Conservation (phyloP, 2,329 filamentous ascomycete species). For the Coniochaeta sp. region DNA sequence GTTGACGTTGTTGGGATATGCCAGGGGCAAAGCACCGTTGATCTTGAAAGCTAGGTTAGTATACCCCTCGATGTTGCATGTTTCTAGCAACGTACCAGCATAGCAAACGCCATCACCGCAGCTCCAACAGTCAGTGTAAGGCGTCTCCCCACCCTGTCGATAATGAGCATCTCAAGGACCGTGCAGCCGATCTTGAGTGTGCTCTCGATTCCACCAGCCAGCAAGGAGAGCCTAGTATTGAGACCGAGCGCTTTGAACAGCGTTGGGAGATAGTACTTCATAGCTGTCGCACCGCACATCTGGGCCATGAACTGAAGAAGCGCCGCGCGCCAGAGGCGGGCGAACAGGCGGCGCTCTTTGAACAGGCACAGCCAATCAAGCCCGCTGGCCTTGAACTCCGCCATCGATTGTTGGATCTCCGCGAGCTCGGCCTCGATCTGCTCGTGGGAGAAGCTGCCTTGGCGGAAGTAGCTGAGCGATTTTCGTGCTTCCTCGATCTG, state of each 20-base stretch:
- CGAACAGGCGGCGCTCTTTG: conserved; percentile 37
- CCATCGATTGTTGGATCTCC: conserved; percentile 37
- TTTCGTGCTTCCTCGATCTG: conserved; percentile 32
- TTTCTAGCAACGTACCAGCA: conserved; percentile 35
- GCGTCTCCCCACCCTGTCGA: conserved; percentile 44
- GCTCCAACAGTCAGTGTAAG: conserved; percentile 41
- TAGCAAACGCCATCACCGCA: conserved; percentile 43
- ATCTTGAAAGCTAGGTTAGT: conserved; percentile 27
- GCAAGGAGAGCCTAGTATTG: conserved; percentile 36
- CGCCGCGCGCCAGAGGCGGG: conserved; percentile 48
- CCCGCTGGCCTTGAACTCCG: conserved; percentile 26
- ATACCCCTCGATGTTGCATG: neutral
- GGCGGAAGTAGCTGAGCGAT: conserved; percentile 41
- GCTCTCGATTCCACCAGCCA: conserved; percentile 49
- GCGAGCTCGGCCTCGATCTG: conserved; percentile 35
- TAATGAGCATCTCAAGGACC: conserved; percentile 48
- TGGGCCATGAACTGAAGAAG: conserved; percentile 54
- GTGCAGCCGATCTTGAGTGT: conserved; percentile 51
- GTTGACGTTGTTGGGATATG: conserved; percentile 43
- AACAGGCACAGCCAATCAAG: conserved; percentile 41
- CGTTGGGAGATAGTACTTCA: conserved; percentile 53
- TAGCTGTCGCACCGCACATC: conserved; percentile 52
- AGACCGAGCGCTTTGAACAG: conserved; percentile 46
- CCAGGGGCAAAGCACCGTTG: conserved; percentile 44
- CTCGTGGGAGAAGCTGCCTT: conserved; percentile 28